Evolutionary conservation across 2,329 filamentous ascomycete species (phyloP).

Genomic region (Scleromitrula shiraiana): DNA sequence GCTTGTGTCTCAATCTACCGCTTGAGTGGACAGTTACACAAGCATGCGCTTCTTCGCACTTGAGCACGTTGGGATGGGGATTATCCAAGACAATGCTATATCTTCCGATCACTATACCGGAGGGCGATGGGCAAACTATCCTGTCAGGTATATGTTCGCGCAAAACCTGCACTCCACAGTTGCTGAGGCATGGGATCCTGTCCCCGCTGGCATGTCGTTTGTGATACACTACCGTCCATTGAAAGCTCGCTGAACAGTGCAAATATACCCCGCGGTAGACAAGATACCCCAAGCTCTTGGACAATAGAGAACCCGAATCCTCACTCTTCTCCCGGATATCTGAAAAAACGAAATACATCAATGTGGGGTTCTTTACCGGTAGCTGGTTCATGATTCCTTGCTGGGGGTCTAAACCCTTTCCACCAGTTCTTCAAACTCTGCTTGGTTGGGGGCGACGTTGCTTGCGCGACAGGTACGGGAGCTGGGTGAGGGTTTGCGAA

Average conservation of each 20-base stretch:
- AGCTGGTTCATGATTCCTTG: slow-evolving; percentile 43
- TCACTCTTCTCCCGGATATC: neutral
- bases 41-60: too few relatives aligned
- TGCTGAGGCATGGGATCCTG: neutral
- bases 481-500: slow-evolving; percentile 25
- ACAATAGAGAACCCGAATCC: neutral
- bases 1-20: neutral
- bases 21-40: too few relatives aligned
- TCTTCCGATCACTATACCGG: neutral
- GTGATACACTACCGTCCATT: slow-evolving; percentile 2
- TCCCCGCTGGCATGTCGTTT: too few relatives aligned
- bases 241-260: slow-evolving; percentile 2
- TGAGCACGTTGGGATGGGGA: neutral
- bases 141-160: neutral
- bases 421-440: slow-evolving; percentile 93
- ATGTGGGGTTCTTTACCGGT: slow-evolving; percentile 5
- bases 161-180: neutral
- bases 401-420: slow-evolving; percentile 80
- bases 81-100: neutral
- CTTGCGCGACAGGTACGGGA: slow-evolving; percentile 21
- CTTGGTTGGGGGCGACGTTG: slow-evolving; percentile 69
- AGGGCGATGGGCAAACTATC: neutral
- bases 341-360: slow-evolving; percentile 12
- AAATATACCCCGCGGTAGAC: neutral
- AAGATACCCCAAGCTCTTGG: too few relatives aligned